Evolutionary conservation across 257 asterid species (phyloP).

Genomic region (Capsicum pubescens): DNA sequence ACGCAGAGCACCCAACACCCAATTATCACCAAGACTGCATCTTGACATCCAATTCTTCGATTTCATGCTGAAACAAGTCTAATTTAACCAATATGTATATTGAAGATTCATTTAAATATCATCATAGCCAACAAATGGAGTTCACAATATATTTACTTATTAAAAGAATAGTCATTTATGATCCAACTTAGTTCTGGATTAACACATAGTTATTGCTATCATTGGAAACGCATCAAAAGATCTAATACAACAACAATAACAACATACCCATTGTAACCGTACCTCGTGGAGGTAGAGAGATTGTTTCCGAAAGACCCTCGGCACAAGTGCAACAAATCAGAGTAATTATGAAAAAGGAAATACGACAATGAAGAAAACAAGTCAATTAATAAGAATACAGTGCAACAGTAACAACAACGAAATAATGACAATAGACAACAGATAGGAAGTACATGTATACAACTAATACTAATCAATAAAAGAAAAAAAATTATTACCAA

Average conservation of each 20-base stretch:
- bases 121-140: not conserved
- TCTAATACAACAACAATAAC: no score
- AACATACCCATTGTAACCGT: no score
- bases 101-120: not conserved
- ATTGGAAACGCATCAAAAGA: not conserved
- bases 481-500: constrained; percentile 48
- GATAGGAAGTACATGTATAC: no score
- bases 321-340: no score
- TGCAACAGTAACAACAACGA: no score
- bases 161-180: not conserved
- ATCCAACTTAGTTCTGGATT: not conserved
- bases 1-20: not conserved
- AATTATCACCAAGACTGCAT: not conserved
- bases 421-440: no score
- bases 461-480: no score
- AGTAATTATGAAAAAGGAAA: no score
- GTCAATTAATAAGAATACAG: no score
- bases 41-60: not conserved
- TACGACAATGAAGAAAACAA: no score
- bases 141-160: not conserved
- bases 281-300: no score
- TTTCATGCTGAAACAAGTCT: constrained; percentile 8
- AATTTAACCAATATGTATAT: not conserved
- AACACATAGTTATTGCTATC: not conserved
- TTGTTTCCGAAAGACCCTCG: no score